phyloP scores from a whole-genome alignment of 2,329 filamentous ascomycete species.

The Chlorencoelia australis region DNA sequence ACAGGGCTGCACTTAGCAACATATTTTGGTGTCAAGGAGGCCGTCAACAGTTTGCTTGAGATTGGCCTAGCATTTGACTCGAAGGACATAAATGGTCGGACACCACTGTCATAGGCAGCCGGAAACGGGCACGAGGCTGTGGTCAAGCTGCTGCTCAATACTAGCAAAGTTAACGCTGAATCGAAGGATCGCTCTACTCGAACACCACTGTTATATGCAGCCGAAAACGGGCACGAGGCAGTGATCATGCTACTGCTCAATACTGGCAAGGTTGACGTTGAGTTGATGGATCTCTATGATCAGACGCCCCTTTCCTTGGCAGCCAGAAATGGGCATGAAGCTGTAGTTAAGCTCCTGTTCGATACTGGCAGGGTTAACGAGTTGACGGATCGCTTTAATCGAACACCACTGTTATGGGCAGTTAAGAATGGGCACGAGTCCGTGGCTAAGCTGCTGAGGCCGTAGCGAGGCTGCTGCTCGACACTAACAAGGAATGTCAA shows the following conservation, averaged over 20 bases:
- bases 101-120: neutral
- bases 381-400: neutral
- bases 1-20: constrained; percentile 1
- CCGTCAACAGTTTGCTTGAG: neutral
- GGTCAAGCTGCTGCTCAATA: neutral
- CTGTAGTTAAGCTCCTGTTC: neutral
- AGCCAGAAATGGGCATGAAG: constrained; percentile 12
- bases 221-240: too few relatives aligned
- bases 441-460: neutral
- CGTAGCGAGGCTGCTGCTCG: too few relatives aligned
- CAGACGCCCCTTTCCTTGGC: neutral
- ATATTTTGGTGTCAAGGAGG: neutral
- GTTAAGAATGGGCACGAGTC: neutral
- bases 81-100: neutral
- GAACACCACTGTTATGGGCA: neutral
- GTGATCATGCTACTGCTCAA: neutral
- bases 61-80: neutral
- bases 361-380: neutral
- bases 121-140: neutral
- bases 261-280: neutral
- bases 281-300: neutral
- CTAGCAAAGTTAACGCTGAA: neutral
- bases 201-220: neutral
- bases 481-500: too few relatives aligned
- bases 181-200: fast-evolving